A percentile compares a stretch with the other conserved stretches of the same genome.
Conservation (phyloP, 768 basidiomycete genomes). For the Pulveroboletus frians region DNA sequence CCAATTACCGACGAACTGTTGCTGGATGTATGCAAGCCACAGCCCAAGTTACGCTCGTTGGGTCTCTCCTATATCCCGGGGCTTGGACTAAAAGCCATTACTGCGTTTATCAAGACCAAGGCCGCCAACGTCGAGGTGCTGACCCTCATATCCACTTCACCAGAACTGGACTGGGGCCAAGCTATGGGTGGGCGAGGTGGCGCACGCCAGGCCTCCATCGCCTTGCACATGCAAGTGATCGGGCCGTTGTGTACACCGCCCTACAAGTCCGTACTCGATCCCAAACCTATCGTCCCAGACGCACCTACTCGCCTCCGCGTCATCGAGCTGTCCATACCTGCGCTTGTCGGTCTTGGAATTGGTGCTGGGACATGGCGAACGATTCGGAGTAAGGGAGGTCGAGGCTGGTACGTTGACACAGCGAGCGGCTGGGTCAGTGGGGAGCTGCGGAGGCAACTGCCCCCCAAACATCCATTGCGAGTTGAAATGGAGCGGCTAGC, state of each 20-base stretch:
- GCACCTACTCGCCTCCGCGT: conserved; percentile 75
- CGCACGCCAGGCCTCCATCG: conserved; percentile 64
- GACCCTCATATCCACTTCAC: conserved; percentile 70
- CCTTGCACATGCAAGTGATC: conserved; percentile 73
- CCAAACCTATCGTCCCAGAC: conserved; percentile 27
- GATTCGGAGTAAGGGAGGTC: conserved; percentile 85
- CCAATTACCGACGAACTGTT: conserved; percentile 60
- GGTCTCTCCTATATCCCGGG: conserved; percentile 83
- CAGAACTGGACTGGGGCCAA: conserved; percentile 61
- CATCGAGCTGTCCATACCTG: conserved; percentile 72
- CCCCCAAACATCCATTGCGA: conserved; percentile 60
- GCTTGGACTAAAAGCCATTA: conserved; percentile 59
- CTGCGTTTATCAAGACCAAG: conserved; percentile 62
- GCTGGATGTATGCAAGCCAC: conserved; percentile 47
- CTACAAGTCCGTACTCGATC: conserved; percentile 54
- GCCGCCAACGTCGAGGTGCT: conserved; percentile 81
- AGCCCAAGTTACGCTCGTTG: conserved; percentile 75
- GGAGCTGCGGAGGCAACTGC: conserved; percentile 55
- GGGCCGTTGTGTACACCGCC: conserved; percentile 77
- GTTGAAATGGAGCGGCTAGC: conserved; percentile 67
- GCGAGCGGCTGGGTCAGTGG: conserved; percentile 72
- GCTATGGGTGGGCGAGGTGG: conserved; percentile 33
- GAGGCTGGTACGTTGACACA: conserved; percentile 93
- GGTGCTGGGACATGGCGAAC: conserved; percentile 86
- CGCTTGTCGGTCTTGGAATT: conserved; percentile 67